phyloP scores from a whole-genome alignment of 306 rosid species.

The Quillaja saponaria region DNA sequence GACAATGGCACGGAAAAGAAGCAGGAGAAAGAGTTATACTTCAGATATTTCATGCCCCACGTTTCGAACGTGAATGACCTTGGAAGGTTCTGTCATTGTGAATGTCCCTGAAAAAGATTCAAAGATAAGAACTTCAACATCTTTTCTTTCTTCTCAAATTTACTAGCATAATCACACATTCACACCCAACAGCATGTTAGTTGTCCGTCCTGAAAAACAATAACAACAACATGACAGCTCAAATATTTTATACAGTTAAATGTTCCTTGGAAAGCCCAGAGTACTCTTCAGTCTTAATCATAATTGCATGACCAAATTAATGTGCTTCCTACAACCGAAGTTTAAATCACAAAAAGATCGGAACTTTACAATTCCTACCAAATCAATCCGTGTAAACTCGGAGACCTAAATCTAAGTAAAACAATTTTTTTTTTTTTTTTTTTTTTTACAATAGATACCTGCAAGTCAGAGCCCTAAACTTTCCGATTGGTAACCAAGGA shows the following conservation, averaged over 20 bases:
- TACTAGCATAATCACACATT: neutral
- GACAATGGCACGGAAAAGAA: neutral
- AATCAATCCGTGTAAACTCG: neutral
- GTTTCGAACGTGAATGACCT: slow-evolving; percentile 95
- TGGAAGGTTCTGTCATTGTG: slow-evolving; percentile 89
- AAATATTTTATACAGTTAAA: neutral
- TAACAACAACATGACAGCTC: neutral
- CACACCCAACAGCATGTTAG: no score
- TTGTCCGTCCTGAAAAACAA: neutral
- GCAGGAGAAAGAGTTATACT: slow-evolving; percentile 42
- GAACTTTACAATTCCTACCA: neutral
- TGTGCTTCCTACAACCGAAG: neutral
- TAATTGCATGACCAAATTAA: neutral
- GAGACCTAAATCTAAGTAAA: neutral
- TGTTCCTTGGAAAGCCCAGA: neutral
- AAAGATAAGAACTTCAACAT: slow-evolving; percentile 16
- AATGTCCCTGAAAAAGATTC: slow-evolving; percentile 42
- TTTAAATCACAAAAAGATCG: neutral
- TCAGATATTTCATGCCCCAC: slow-evolving; percentile 96
- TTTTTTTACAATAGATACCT: slow-evolving; percentile 3
- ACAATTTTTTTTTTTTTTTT: neutral
- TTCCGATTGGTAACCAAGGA: slow-evolving; percentile 1
- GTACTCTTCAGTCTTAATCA: neutral
- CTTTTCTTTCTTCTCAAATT: neutral
- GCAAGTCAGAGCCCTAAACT: slow-evolving; percentile 34